phyloP scores from a whole-genome alignment of 2,329 filamentous ascomycete genomes.

The Fusarium stilboides region DNA sequence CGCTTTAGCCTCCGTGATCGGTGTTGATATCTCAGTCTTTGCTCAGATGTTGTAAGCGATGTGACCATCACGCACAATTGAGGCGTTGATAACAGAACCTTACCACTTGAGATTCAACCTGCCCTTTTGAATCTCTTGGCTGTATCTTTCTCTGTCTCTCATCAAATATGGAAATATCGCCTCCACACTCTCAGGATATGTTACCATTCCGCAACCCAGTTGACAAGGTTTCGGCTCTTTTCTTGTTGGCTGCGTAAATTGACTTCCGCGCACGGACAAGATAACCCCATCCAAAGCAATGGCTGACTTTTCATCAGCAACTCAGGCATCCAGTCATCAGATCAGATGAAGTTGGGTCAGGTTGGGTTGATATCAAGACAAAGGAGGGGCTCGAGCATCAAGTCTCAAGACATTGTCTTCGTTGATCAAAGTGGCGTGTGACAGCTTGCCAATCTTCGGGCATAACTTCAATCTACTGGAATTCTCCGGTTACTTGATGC shows the following conservation, averaged over 20 bases:
- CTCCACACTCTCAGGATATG: neutral
- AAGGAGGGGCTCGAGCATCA: conserved; percentile 2
- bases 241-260: conserved; percentile 36
- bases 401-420: neutral
- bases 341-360: neutral
- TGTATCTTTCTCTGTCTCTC: conserved; percentile 4
- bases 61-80: conserved; percentile 26
- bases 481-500: conserved; percentile 3
- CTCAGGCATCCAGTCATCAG: neutral
- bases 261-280: conserved; percentile 46
- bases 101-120: conserved; percentile 7
- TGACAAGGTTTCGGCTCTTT: conserved; percentile 12
- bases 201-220: conserved; percentile 5
- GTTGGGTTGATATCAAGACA: conserved; percentile 2
- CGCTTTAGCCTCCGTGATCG: conserved; percentile 3
- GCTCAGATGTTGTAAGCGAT: conserved; percentile 22
- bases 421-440: neutral
- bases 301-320: conserved; percentile 12
- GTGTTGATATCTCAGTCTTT: neutral
- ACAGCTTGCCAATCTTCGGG: neutral
- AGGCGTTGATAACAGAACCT: conserved; percentile 21
- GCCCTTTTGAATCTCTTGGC: neutral
- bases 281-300: conserved; percentile 7
- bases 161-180: conserved; percentile 1
- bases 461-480: neutral